Evolutionary conservation across 2,329 filamentous ascomycete genomes (phyloP).

Genomic region (Scolecobasidium constrictum): DNA sequence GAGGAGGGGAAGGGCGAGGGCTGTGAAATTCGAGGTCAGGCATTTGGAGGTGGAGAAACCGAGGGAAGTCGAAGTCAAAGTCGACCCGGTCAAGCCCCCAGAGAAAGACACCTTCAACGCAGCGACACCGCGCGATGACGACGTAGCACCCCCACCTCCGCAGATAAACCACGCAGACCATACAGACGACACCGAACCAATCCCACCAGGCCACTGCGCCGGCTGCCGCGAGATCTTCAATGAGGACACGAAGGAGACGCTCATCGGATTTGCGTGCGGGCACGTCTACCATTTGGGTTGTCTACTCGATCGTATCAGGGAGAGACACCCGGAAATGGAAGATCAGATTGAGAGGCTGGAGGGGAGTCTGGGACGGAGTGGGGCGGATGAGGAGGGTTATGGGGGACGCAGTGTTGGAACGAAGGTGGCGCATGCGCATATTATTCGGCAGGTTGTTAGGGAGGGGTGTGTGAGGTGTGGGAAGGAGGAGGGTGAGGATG

Average conservation of each 20-base stretch:
- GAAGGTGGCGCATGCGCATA: constrained; percentile 77
- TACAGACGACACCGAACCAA: constrained; percentile 6
- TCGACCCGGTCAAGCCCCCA: constrained; percentile 15
- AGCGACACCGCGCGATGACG: constrained; percentile 11
- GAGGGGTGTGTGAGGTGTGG: constrained; percentile 55
- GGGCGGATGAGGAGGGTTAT: constrained; percentile 32
- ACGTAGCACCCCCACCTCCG: no score
- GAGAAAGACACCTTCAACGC: not conserved
- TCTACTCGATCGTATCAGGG: constrained; percentile 43
- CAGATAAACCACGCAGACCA: no score
- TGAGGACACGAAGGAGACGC: constrained; percentile 49
- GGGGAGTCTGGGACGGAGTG: constrained; percentile 19
- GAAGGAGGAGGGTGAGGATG: constrained; percentile 7
- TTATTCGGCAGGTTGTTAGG: constrained; percentile 60
- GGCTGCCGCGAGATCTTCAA: constrained; percentile 26
- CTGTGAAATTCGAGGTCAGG: constrained; percentile 77
- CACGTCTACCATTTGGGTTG: constrained; percentile 73
- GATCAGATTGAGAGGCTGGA: constrained; percentile 34
- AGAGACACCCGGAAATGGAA: constrained; percentile 25
- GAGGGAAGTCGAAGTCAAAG: constrained; percentile 18
- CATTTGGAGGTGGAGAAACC: constrained; percentile 27
- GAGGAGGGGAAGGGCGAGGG: constrained; percentile 67
- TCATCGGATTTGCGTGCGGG: constrained; percentile 72
- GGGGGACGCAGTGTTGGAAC: constrained; percentile 60
- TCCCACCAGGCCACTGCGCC: constrained; percentile 27